These are phyloP conservation scores for Cyclotella baltica DNA, from an alignment of 108 stramenopile genomes.

Conservation along the genomic window DNA sequence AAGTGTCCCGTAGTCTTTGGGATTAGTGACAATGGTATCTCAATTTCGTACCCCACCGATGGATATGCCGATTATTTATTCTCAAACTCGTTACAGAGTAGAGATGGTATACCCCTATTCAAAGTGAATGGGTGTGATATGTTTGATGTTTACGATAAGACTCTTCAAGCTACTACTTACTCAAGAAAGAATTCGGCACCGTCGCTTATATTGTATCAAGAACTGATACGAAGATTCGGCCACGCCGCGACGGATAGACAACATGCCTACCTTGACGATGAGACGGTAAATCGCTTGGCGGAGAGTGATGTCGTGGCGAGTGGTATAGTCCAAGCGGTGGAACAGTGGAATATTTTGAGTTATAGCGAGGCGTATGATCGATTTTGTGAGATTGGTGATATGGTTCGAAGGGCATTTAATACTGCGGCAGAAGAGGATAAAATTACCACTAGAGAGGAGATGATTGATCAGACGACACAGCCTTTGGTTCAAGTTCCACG, in stretches of 20 bases:
- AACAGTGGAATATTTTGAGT: constrained; percentile 52
- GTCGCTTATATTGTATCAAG: constrained; percentile 66
- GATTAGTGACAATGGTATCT: constrained; percentile 83
- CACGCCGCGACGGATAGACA: constrained; percentile 92
- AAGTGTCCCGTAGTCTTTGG: constrained; percentile 87
- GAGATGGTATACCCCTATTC: constrained; percentile 61
- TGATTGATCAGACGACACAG: constrained; percentile 65
- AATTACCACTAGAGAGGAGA: constrained; percentile 62
- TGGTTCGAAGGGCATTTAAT: constrained; percentile 59
- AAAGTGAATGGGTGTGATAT: constrained; percentile 73
- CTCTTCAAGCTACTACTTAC: constrained; percentile 63
- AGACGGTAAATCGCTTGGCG: constrained; percentile 50
- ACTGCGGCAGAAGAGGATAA: constrained; percentile 77
- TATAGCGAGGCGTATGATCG: constrained; percentile 60
- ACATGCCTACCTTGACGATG: constrained; percentile 65
- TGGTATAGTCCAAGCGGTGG: constrained; percentile 63
- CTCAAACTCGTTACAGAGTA: constrained; percentile 29
- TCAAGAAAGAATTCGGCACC: constrained; percentile 68
- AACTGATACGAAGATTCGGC: constrained; percentile 80
- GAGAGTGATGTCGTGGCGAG: constrained; percentile 60
- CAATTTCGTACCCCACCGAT: constrained; percentile 71
- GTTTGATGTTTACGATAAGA: constrained; percentile 75
- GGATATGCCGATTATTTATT: constrained; percentile 70
- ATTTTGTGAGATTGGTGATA: constrained; percentile 61
- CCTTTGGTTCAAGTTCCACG: constrained; percentile 52